phyloP scores from a whole-genome alignment of 2,329 filamentous ascomycete species.

The Neopestalotiopsis rosae region DNA sequence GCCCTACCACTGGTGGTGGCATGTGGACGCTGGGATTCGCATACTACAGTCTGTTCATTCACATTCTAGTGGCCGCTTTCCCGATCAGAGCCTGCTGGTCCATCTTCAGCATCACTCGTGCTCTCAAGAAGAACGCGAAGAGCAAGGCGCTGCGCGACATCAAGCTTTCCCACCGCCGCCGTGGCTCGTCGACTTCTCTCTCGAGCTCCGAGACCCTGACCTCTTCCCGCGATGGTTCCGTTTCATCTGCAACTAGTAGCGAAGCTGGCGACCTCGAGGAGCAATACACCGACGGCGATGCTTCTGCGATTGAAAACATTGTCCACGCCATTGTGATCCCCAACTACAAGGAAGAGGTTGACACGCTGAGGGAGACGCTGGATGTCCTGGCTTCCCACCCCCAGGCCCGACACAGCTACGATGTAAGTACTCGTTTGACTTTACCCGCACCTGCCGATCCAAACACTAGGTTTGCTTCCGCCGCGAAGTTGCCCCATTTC shows the following conservation, averaged over 20 bases:
- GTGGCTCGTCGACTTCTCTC: conserved; percentile 58
- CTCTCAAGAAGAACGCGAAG: conserved; percentile 50
- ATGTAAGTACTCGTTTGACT: conserved; percentile 58
- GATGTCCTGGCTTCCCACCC: conserved; percentile 72
- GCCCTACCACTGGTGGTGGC: conserved; percentile 46
- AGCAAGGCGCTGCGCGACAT: conserved; percentile 53
- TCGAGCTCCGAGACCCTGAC: conserved; percentile 62
- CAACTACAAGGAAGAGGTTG: conserved; percentile 76
- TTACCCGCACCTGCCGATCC: too few relatives aligned
- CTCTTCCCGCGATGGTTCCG: conserved; percentile 45
- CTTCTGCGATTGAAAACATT: conserved; percentile 47
- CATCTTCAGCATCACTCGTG: conserved; percentile 61
- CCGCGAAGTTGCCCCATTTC: neutral
- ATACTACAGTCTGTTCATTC: conserved; percentile 70
- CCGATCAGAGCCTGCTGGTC: conserved; percentile 67
- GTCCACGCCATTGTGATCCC: conserved; percentile 73
- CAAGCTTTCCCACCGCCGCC: conserved; percentile 52
- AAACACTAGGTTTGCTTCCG: neutral
- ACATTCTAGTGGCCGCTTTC: conserved; percentile 67
- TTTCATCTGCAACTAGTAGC: conserved; percentile 52
- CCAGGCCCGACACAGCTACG: conserved; percentile 67
- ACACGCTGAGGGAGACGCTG: conserved; percentile 71
- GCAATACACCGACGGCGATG: conserved; percentile 49
- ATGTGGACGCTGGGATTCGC: conserved; percentile 61
- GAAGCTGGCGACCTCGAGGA: conserved; percentile 59